These are phyloP conservation scores for Backusella macrospora DNA, from an alignment of 192 early-diverging fungal genomes.

Conservation along the genomic window DNA sequence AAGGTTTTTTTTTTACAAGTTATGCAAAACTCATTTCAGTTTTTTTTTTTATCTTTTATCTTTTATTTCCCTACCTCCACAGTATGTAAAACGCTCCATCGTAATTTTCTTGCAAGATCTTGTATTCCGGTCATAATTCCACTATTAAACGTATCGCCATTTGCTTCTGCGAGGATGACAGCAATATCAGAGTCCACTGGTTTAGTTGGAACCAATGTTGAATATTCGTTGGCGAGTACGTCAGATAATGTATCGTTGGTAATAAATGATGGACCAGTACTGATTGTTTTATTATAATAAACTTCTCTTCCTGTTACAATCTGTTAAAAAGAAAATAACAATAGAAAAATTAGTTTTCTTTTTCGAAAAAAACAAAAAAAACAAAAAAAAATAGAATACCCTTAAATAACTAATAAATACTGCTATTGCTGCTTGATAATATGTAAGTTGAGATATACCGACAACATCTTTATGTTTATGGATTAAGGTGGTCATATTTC, in stretches of 20 bases:
- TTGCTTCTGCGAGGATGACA: conserved; percentile 5
- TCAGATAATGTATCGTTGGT: conserved; percentile 11
- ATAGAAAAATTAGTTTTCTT: neutral
- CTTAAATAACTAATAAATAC: conserved; percentile 27
- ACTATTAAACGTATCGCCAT: conserved; percentile 21
- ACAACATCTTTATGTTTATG: neutral
- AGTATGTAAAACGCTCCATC: conserved; percentile 14
- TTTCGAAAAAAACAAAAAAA: too few species aligned
- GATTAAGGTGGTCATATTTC: conserved; percentile 19
- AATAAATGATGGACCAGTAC: conserved; percentile 26
- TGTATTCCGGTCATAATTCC: conserved; percentile 18
- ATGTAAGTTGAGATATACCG: conserved; percentile 30
- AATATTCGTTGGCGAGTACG: neutral
- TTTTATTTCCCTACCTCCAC: neutral
- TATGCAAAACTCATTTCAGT: neutral
- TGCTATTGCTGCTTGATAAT: conserved; percentile 27
- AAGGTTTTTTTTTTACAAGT: too few species aligned
- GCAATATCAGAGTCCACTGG: neutral
- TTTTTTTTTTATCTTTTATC: neutral
- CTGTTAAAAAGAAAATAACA: too few species aligned
- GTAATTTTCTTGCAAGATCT: conserved; percentile 18
- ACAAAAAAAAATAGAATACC: too few species aligned
- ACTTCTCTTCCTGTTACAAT: conserved; percentile 20
- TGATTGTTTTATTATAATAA: conserved; percentile 21
- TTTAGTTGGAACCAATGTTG: neutral